These are phyloP conservation scores for Aphanomyces invadans DNA, from an alignment of 352 stramenopile species.

Conservation along the genomic window DNA sequence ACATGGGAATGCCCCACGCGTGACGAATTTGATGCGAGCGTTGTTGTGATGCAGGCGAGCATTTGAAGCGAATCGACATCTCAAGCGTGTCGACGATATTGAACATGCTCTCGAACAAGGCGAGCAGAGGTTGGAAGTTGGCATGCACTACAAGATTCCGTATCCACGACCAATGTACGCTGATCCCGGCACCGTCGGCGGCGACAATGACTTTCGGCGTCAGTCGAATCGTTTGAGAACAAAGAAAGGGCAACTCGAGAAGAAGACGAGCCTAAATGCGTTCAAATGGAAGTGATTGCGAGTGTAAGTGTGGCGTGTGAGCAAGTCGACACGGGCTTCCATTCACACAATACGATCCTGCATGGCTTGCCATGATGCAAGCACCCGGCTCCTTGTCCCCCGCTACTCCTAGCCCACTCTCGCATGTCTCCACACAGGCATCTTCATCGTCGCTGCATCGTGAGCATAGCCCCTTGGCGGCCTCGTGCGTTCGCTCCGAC, in stretches of 20 bases:
- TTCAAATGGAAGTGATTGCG: slow-evolving; percentile 21
- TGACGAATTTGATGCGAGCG: no score
- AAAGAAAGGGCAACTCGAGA: slow-evolving; percentile 18
- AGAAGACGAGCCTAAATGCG: not conserved
- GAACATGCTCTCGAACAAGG: slow-evolving; percentile 45
- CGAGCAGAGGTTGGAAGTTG: slow-evolving; percentile 68
- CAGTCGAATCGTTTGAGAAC: slow-evolving; percentile 48
- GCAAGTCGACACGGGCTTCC: not conserved
- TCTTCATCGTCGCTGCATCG: no score
- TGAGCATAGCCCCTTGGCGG: no score
- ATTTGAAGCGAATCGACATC: slow-evolving; percentile 56
- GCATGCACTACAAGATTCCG: slow-evolving; percentile 77
- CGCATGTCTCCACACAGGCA: no score
- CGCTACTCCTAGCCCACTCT: no score
- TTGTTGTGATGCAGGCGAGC: slow-evolving; percentile 33
- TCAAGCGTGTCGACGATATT: slow-evolving; percentile 32
- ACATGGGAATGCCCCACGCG: no score
- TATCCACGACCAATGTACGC: slow-evolving; percentile 72
- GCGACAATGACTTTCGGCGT: slow-evolving; percentile 59
- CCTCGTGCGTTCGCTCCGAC: no score
- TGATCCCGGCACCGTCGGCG: slow-evolving; percentile 66
- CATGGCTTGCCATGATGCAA: no score
- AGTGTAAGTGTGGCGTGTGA: not conserved
- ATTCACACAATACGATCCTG: no score
- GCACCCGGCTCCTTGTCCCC: no score